Evolutionary conservation across 805 yeast species (phyloP).

Genomic region (Ogataea saltuana): DNA sequence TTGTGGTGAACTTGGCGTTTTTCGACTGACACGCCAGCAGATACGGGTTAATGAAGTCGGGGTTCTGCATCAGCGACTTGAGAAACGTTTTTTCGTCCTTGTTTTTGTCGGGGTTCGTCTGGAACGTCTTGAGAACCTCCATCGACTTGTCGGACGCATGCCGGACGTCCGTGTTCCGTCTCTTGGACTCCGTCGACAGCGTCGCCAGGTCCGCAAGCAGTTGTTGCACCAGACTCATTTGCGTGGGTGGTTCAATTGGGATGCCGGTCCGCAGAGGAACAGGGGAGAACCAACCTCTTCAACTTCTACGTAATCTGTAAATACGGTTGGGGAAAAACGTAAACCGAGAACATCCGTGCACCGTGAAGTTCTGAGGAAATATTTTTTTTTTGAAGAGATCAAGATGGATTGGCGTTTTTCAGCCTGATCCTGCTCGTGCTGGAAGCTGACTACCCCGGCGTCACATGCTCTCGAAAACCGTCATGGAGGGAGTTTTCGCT

Average conservation of each 20-base stretch:
- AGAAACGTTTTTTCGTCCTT: constrained; percentile 20
- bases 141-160: constrained; percentile 55
- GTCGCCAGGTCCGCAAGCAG: constrained; percentile 58
- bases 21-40: constrained; percentile 70
- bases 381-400: constrained; percentile 4
- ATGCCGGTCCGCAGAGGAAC: too few species aligned
- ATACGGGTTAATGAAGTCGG: constrained; percentile 67
- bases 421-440: too few species aligned
- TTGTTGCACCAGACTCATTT: constrained; percentile 49
- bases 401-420: neutral
- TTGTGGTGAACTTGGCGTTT: constrained; percentile 69
- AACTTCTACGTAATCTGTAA: neutral
- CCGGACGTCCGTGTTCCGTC: constrained; percentile 69
- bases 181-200: constrained; percentile 66
- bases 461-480: constrained; percentile 5
- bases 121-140: constrained; percentile 41
- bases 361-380: neutral
- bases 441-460: too few species aligned
- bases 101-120: constrained; percentile 14
- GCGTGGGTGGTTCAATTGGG: constrained; percentile 2
- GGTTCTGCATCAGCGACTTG: constrained; percentile 40
- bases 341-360: neutral
- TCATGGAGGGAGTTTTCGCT: constrained; percentile 94
- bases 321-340: neutral
- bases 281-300: neutral